Conservation (phyloP, 2,329 filamentous ascomycete species). For the Tolypocladium cylindrosporum region DNA sequence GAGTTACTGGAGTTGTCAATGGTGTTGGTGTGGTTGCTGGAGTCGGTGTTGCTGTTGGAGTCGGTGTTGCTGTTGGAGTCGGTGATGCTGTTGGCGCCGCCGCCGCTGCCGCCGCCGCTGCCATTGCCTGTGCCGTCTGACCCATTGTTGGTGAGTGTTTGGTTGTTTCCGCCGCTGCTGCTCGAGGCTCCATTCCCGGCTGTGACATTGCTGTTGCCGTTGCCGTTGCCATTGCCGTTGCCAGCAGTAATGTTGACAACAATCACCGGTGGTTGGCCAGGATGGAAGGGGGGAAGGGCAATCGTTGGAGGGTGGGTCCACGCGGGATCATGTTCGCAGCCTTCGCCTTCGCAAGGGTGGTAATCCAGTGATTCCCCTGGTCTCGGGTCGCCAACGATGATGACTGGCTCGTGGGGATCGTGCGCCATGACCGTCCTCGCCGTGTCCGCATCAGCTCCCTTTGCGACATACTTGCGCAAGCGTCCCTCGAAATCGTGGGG, state of each 20-base stretch:
- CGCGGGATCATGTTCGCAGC: background rate
- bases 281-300: background rate
- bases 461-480: background rate
- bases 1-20: no score
- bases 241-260: background rate
- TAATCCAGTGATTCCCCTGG: background rate
- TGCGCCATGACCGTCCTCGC: background rate
- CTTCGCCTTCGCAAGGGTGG: background rate
- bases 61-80: no score
- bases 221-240: background rate
- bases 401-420: background rate
- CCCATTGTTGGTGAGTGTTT: no score
- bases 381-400: background rate
- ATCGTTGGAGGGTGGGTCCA: background rate
- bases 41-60: no score
- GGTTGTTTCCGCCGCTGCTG: background rate
- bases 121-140: no score
- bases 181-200: background rate
- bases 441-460: background rate
- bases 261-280: background rate
- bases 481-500: background rate
- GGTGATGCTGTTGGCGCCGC: no score
- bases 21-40: no score
- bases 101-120: no score
- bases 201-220: background rate